Evolutionary conservation across 2,329 filamentous ascomycete species (phyloP).

Genomic region (Trichoderma sp.): DNA sequence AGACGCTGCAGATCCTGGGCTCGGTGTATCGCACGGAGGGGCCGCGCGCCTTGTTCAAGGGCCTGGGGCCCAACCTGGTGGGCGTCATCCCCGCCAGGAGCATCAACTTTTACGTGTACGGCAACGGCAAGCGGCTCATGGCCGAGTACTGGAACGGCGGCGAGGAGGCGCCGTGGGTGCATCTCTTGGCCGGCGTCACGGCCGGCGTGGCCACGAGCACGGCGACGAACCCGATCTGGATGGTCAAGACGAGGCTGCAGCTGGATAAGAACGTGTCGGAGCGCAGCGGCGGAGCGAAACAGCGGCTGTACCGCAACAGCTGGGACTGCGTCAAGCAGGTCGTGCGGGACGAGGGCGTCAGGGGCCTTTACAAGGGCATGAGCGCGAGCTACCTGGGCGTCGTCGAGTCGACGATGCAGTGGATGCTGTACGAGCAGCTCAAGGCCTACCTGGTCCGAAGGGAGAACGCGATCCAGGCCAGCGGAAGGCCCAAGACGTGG

Average conservation of each 20-base stretch:
- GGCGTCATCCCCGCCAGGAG: slow-evolving; percentile 86
- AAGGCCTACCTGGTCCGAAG: slow-evolving; percentile 72
- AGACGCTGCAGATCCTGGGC: slow-evolving; percentile 83
- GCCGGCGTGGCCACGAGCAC: slow-evolving; percentile 87
- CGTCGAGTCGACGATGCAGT: slow-evolving; percentile 86
- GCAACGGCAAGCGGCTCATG: slow-evolving; percentile 84
- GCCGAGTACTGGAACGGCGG: slow-evolving; percentile 73
- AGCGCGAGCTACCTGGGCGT: slow-evolving; percentile 91
- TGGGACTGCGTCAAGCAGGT: slow-evolving; percentile 86
- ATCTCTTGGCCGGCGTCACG: slow-evolving; percentile 72
- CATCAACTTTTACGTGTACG: slow-evolving; percentile 94
- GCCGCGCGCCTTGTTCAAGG: slow-evolving; percentile 87
- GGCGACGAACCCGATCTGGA: slow-evolving; percentile 93
- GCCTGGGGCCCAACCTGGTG: slow-evolving; percentile 84
- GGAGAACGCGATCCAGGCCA: slow-evolving; percentile 59
- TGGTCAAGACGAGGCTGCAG: slow-evolving; percentile 91
- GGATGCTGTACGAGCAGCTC: slow-evolving; percentile 92
- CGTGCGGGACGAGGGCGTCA: slow-evolving; percentile 75
- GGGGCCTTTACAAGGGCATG: slow-evolving; percentile 85
- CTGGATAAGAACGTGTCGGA: slow-evolving; percentile 82
- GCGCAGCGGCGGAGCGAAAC: slow-evolving; percentile 54
- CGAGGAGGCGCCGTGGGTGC: slow-evolving; percentile 71
- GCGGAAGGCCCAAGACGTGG: slow-evolving; percentile 63
- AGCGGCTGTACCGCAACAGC: slow-evolving; percentile 80
- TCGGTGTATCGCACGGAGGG: slow-evolving; percentile 82